Percentiles rank a stretch among this genome's conserved stretches.
These are phyloP conservation scores for Calendula officinalis DNA, from an alignment of 129 eudicot genomes.

Conservation along the genomic window DNA sequence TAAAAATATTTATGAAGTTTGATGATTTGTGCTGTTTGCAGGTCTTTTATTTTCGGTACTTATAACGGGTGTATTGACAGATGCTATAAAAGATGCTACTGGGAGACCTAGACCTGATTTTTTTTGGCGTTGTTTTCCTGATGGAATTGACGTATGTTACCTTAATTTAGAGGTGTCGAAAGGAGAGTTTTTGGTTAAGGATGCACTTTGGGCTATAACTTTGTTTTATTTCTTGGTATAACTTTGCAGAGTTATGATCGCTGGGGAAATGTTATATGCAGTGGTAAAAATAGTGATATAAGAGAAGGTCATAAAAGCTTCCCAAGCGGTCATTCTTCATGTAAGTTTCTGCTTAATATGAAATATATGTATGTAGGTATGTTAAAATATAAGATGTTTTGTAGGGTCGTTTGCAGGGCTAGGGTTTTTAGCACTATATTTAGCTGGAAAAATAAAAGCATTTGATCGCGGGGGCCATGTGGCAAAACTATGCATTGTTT, in stretches of 20 bases:
- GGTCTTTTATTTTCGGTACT: constrained; percentile 70
- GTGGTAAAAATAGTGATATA: constrained; percentile 55
- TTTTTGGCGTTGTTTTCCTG: constrained; percentile 93
- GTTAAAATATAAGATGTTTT: constrained; percentile 16
- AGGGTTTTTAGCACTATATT: constrained; percentile 68
- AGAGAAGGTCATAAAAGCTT: constrained; percentile 96
- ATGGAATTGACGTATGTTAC: constrained; percentile 57
- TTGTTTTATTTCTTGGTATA: constrained; percentile 3
- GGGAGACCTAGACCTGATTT: constrained; percentile 91
- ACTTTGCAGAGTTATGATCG: constrained; percentile 52
- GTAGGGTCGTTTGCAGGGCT: constrained; percentile 95
- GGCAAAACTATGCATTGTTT: constrained; percentile 69
- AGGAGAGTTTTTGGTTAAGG: not conserved
- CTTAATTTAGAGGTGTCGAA: not conserved
- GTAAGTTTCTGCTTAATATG: constrained; percentile 38
- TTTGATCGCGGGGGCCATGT: constrained; percentile 74
- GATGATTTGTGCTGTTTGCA: constrained; percentile 28
- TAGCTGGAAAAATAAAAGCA: constrained; percentile 64
- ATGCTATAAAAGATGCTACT: constrained; percentile 73
- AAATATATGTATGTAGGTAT: too few relatives aligned
- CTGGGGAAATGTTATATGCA: constrained; percentile 75
- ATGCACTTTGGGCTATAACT: not conserved
- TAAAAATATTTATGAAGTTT: constrained; percentile 4
- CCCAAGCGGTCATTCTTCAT: constrained; percentile 93
- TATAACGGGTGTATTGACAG: constrained; percentile 75